Evolutionary conservation across 2,329 filamentous ascomycete species (phyloP).

Genomic region (Allantophomopsis lycopodina): DNA sequence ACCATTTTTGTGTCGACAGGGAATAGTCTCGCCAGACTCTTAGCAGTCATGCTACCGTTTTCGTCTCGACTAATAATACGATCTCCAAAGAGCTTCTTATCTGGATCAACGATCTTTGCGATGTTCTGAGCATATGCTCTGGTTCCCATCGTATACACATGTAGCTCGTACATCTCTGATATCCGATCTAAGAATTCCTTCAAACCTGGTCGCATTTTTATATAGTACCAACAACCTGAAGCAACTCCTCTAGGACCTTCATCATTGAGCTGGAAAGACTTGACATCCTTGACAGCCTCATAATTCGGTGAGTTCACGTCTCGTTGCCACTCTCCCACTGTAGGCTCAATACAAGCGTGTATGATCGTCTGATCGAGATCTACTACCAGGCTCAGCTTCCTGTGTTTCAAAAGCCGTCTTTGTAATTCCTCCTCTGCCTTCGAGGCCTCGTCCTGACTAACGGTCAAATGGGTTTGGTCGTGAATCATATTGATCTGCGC

Average conservation of each 20-base stretch:
- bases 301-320: conserved; percentile 85
- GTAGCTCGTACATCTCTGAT: conserved; percentile 76
- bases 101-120: conserved; percentile 82
- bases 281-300: conserved; percentile 77
- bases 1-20: conserved; percentile 98
- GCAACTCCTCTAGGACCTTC: conserved; percentile 59
- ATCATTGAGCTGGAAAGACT: conserved; percentile 77
- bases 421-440: conserved; percentile 79
- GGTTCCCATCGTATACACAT: conserved; percentile 99
- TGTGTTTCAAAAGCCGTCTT: conserved; percentile 61
- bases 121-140: conserved; percentile 90
- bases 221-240: conserved; percentile 87
- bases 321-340: conserved; percentile 87
- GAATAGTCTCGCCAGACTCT: conserved; percentile 82
- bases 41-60: conserved; percentile 83
- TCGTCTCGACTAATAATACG: conserved; percentile 94
- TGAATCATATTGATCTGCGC: conserved; percentile 93
- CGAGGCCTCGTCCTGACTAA: conserved; percentile 70
- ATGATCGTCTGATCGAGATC: conserved; percentile 98
- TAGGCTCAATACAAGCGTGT: conserved; percentile 93
- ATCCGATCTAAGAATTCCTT: conserved; percentile 67
- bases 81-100: conserved; percentile 81
- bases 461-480: conserved; percentile 74
- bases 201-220: conserved; percentile 87
- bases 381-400: conserved; percentile 86